phyloP scores from a whole-genome alignment of 2,329 filamentous ascomycete species.

The Hypomyces perniciosus region DNA sequence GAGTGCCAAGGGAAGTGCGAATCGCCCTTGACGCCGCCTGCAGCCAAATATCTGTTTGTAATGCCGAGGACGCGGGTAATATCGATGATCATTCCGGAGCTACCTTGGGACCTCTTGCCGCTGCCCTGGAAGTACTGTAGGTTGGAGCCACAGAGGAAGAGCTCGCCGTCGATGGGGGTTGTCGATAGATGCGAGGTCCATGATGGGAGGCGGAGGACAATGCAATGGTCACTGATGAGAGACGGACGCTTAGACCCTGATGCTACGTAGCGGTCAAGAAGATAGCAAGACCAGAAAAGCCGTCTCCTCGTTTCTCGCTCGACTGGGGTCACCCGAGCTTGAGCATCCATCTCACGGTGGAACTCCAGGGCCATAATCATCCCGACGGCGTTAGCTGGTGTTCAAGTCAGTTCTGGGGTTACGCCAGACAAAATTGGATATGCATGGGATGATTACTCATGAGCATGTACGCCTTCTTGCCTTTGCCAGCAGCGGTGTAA shows the following conservation, averaged over 20 bases:
- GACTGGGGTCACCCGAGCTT: slow-evolving; percentile 54
- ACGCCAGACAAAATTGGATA: background rate
- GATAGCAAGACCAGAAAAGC: slow-evolving; percentile 85
- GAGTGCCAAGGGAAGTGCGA: slow-evolving; percentile 90
- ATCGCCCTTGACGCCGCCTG: slow-evolving; percentile 81
- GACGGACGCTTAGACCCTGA: slow-evolving; percentile 78
- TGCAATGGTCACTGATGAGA: slow-evolving; percentile 70
- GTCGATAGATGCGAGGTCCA: slow-evolving; percentile 60
- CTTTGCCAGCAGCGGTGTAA: slow-evolving; percentile 70
- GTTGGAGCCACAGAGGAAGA: slow-evolving; percentile 75
- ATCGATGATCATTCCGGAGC: slow-evolving; percentile 75
- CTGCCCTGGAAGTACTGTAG: slow-evolving; percentile 64
- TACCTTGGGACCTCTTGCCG: slow-evolving; percentile 66
- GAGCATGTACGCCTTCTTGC: slow-evolving; percentile 83
- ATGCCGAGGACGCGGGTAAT: slow-evolving; percentile 76
- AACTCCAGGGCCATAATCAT: slow-evolving; percentile 80
- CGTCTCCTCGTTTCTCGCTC: slow-evolving; percentile 72
- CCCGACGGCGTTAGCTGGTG: slow-evolving; percentile 42
- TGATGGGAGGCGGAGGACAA: slow-evolving; percentile 68
- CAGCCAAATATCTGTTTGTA: slow-evolving; percentile 77
- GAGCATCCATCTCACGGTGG: slow-evolving; percentile 66
- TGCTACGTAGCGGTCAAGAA: slow-evolving; percentile 77
- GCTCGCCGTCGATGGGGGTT: slow-evolving; percentile 66
- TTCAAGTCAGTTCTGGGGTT: background rate
- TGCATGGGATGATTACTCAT: slow-evolving; percentile 49